Conservation (phyloP, 2,329 filamentous ascomycete genomes). For the Pezicula radicicola region DNA sequence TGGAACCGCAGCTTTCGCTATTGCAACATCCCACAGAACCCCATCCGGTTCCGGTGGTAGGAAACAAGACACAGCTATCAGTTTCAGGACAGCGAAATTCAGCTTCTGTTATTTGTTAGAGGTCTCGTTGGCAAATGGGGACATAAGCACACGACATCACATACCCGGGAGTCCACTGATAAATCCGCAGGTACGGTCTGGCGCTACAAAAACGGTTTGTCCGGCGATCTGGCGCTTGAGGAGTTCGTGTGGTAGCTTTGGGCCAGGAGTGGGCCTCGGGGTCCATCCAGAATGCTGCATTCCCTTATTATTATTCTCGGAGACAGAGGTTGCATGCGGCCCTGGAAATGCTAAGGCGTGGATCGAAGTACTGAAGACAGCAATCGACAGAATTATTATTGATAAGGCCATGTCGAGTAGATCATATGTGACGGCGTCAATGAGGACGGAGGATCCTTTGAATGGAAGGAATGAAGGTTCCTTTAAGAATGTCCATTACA, state of each 20-base stretch:
- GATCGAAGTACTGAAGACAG: background rate
- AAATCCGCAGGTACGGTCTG: constrained; percentile 50
- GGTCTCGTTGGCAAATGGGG: background rate
- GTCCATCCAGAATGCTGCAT: constrained; percentile 6
- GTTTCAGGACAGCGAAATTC: constrained; percentile 35
- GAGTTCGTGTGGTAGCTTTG: constrained; percentile 24
- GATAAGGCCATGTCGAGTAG: background rate
- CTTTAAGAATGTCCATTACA: background rate
- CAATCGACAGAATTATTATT: background rate
- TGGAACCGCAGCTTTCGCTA: constrained; percentile 30
- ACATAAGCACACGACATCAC: constrained; percentile 2
- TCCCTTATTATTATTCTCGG: background rate
- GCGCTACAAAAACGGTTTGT: constrained; percentile 39
- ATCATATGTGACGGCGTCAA: background rate
- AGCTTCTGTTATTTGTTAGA: constrained; percentile 26
- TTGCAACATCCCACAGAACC: constrained; percentile 44
- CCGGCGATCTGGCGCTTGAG: constrained; percentile 27
- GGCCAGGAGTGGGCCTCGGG: constrained; percentile 40
- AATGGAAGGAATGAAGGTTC: background rate
- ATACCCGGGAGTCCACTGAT: constrained; percentile 37
- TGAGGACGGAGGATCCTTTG: background rate
- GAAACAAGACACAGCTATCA: constrained; percentile 38
- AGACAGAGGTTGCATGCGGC: background rate
- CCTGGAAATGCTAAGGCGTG: background rate
- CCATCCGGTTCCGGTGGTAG: constrained; percentile 18